Evolutionary conservation across 1,139 yeast genomes (phyloP).

Genomic region (Suhomyces wounanorum): DNA sequence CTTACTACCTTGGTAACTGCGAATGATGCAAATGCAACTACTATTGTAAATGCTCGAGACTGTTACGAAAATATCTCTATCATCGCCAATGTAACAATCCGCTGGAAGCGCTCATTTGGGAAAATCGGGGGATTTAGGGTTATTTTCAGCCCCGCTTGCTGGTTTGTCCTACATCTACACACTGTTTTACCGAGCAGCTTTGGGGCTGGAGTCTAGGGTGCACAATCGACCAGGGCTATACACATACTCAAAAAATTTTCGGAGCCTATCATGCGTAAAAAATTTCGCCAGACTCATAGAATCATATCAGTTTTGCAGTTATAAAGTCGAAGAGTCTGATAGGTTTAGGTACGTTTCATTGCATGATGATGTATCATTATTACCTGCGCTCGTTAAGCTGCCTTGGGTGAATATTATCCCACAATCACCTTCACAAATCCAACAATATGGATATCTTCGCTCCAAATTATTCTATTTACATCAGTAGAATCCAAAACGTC

Average conservation of each 20-base stretch:
- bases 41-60: no score
- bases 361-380: neutral
- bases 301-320: neutral
- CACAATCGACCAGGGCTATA: neutral
- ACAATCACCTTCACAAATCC: neutral
- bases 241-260: neutral
- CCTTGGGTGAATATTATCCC: neutral
- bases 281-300: neutral
- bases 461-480: no score
- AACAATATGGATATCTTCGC: neutral
- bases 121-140: neutral
- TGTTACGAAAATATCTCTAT: no score
- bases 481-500: no score
- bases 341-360: neutral
- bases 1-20: no score
- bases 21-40: no score
- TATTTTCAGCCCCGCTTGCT: neutral
- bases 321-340: no score
- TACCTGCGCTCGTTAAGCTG: neutral
- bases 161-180: neutral
- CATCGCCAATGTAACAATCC: no score
- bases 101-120: no score
- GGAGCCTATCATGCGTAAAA: neutral
- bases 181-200: neutral
- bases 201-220: neutral